Base-by-base conservation (phyloP, 1,284 basidiomycete species). In the Pisolithus thermaeus region DNA sequence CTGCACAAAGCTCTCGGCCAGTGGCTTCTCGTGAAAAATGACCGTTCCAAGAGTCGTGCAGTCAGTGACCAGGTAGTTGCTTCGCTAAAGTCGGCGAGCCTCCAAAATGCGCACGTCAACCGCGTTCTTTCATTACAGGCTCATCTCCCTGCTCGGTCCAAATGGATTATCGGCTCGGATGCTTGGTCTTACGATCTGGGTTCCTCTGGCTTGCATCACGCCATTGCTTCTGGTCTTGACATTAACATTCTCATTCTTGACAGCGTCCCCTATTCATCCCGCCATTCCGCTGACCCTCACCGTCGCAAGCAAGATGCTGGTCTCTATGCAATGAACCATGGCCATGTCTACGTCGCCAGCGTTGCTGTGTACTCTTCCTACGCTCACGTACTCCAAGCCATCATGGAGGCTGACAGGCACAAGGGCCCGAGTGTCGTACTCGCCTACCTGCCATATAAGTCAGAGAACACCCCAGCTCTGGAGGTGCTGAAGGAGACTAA, bases 291-390 rank as follows among this genome's bases (percentile, higher is more conserved):
- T 30, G 88, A 92, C 57, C 84, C 84, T 7, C 75, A 79, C 55
- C 79, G 86, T 51, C 78, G 92, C 54, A 96, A 95, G 72, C 93
- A 93, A 64, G 94, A 97, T 70, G 87, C 94, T 43, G 94, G 92
- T 1, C 75, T 97, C 46, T 99, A 99, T 66, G 97, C 96, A 12
- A 96, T 99, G 91, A 97, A 97, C 73, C 92, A 97, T 68, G 96
- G 96, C 16, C 89, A 94, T 64, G 92, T 94, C 52, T 99, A 93
- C 67, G 96, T 97, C 51, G 94, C 94, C 9, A 93, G 90, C 62
- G 84, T 97, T 38, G 97, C 97, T 6, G 87, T 98, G 51, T 98
- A 96, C 71, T 89, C 93, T 40, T 95, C 95, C 47, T 99, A 98
- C 68, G 82, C 90, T 1, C 95, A 97, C 66, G 94, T 97, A 32